Percentiles rank a stretch among this genome's conserved stretches.
Conservation (phyloP, 306 rosid species). For the Phaseolus lunatus region DNA sequence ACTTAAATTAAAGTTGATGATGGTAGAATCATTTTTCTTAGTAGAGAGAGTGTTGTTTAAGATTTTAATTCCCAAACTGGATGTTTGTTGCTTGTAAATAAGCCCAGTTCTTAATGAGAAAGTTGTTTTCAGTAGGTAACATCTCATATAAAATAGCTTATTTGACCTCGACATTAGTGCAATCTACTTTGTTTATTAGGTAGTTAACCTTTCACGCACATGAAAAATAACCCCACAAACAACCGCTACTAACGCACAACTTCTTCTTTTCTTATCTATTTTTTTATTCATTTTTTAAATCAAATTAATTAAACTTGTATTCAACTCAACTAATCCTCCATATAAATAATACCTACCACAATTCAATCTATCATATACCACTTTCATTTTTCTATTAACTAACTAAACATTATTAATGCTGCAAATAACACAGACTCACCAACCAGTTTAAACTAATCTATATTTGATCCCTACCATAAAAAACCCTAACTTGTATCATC, state of each 20-base stretch:
- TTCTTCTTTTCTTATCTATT: not conserved
- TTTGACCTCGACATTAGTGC: constrained; percentile 29
- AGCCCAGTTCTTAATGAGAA: not conserved
- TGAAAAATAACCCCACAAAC: constrained; percentile 25
- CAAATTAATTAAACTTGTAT: not conserved
- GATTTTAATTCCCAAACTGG: constrained; percentile 33
- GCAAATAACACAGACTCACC: too few species aligned
- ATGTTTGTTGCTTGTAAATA: constrained; percentile 44
- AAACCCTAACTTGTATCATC: too few species aligned
- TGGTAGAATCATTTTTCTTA: not conserved
- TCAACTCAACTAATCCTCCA: constrained; percentile 11
- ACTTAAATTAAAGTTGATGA: constrained; percentile 1
- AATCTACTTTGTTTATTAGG: constrained; percentile 15
- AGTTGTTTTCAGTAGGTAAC: constrained; percentile 1
- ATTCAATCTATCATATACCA: too few species aligned
- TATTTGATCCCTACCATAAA: too few species aligned
- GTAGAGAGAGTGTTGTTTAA: not conserved
- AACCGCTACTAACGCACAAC: not conserved
- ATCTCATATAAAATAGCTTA: not conserved
- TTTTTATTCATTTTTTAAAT: not conserved
- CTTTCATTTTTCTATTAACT: too few species aligned
- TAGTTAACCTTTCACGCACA: constrained; percentile 15
- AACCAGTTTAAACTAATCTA: too few species aligned
- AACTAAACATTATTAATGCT: too few species aligned
- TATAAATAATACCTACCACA: too few species aligned